Evolutionary conservation across 202 grass and related monocot genomes (phyloP).

Genomic region (Setaria italica): DNA sequence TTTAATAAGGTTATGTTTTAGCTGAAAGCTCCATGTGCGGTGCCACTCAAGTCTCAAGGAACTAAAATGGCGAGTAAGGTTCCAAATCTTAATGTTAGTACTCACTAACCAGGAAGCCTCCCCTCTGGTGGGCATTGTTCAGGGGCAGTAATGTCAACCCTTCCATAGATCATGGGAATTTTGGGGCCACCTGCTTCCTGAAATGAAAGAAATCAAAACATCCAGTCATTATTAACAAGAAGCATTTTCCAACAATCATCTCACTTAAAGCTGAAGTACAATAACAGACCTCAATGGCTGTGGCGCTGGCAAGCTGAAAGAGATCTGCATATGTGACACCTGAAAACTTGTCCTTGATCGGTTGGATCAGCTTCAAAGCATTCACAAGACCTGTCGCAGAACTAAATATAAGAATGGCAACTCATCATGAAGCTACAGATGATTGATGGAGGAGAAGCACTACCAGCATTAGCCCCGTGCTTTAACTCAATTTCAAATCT

Average conservation of each 20-base stretch:
- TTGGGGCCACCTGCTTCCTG: constrained; percentile 94
- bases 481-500: constrained; percentile 90
- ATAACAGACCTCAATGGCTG: constrained; percentile 79
- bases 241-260: not conserved
- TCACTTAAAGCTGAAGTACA: not conserved
- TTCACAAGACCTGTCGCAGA: constrained; percentile 69
- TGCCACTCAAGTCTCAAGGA: no score
- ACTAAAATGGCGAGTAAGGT: not conserved
- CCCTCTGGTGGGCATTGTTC: constrained; percentile 91
- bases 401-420: not conserved
- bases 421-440: constrained; percentile 22
- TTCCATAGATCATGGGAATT: constrained; percentile 96
- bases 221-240: not conserved
- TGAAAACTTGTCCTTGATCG: constrained; percentile 88
- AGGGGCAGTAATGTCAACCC: constrained; percentile 66
- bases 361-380: constrained; percentile 79
- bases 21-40: no score
- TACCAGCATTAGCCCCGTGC: constrained; percentile 93
- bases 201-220: constrained; percentile 40
- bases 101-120: constrained; percentile 77
- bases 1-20: not conserved
- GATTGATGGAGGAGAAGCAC: not conserved
- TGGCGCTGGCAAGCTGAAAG: constrained; percentile 94
- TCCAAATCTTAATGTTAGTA: not conserved
- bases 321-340: constrained; percentile 83